These are phyloP conservation scores for Sporisorium iseilematis-ciliati DNA, from an alignment of 1,284 basidiomycete species.

Conservation along the genomic window DNA sequence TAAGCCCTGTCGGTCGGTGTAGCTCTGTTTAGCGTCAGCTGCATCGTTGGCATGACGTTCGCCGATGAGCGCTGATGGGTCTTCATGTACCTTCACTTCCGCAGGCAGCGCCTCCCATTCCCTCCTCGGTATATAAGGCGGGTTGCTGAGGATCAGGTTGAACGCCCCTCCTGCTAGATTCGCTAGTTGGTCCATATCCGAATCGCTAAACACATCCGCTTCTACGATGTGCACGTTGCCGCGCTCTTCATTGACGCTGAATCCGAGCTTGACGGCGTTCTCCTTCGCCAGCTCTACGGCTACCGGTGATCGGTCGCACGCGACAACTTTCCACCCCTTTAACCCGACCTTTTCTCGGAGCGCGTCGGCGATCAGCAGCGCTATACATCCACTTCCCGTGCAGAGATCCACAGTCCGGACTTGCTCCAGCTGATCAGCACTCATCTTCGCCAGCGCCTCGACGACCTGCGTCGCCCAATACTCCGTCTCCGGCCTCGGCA, in stretches of 20 bases:
- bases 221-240: slow-evolving; percentile 20
- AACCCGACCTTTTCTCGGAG: slow-evolving; percentile 14
- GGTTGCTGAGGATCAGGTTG: slow-evolving; percentile 39
- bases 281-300: slow-evolving; percentile 37
- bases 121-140: slow-evolving; percentile 41
- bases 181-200: slow-evolving; percentile 18
- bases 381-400: slow-evolving; percentile 42
- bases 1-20: slow-evolving; percentile 22
- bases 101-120: slow-evolving; percentile 24
- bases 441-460: not conserved
- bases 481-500: slow-evolving; percentile 47
- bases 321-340: slow-evolving; percentile 25
- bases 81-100: slow-evolving; percentile 39
- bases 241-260: not conserved
- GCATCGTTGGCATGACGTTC: slow-evolving; percentile 12
- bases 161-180: slow-evolving; percentile 25
- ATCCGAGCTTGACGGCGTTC: slow-evolving; percentile 32
- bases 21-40: slow-evolving; percentile 8
- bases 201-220: slow-evolving; percentile 38
- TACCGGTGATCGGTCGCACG: slow-evolving; percentile 29
- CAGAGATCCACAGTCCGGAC: slow-evolving; percentile 36
- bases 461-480: slow-evolving; percentile 35
- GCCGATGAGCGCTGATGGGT: slow-evolving; percentile 41
- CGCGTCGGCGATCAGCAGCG: slow-evolving; percentile 34
- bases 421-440: not conserved